A percentile compares a stretch with the other conserved stretches of the same genome.
Evolutionary conservation across 345 rosid genomes (phyloP).

Genomic region (Hevea brasiliensis): DNA sequence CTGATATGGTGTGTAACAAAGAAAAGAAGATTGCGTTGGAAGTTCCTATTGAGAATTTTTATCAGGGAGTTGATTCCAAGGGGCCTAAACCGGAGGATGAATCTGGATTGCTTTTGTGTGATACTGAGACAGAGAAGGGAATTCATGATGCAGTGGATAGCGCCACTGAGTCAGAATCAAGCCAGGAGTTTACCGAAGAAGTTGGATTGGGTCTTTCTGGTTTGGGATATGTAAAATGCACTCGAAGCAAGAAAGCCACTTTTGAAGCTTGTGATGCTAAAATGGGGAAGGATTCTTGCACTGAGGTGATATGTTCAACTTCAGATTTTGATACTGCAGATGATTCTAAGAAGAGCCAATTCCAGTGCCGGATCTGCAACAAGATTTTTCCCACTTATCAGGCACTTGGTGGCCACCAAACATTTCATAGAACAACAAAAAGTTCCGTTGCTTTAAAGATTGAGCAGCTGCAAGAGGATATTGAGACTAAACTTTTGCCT

Average conservation of each 20-base stretch:
- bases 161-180: conserved; percentile 17
- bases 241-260: conserved; percentile 20
- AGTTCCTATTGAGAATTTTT: conserved; percentile 8
- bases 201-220: conserved; percentile 20
- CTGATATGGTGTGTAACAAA: conserved; percentile 17
- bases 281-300: conserved; percentile 12
- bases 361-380: conserved; percentile 52
- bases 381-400: conserved; percentile 46
- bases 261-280: conserved; percentile 20
- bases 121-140: conserved; percentile 14
- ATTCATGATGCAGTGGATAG: conserved; percentile 9
- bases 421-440: conserved; percentile 41
- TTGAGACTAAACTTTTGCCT: conserved; percentile 6
- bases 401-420: conserved; percentile 73
- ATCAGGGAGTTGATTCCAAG: conserved; percentile 6
- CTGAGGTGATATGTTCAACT: background rate
- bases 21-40: conserved; percentile 19
- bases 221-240: conserved; percentile 15
- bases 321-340: conserved; percentile 16
- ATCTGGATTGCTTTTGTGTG: conserved; percentile 13
- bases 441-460: conserved; percentile 10
- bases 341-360: conserved; percentile 20
- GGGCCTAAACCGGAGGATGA: conserved; percentile 21
- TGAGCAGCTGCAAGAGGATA: conserved; percentile 16
- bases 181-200: conserved; percentile 22